These are phyloP conservation scores for Helichrysum umbraculigerum DNA, from an alignment of 129 eudicot genomes.

Conservation along the genomic window DNA sequence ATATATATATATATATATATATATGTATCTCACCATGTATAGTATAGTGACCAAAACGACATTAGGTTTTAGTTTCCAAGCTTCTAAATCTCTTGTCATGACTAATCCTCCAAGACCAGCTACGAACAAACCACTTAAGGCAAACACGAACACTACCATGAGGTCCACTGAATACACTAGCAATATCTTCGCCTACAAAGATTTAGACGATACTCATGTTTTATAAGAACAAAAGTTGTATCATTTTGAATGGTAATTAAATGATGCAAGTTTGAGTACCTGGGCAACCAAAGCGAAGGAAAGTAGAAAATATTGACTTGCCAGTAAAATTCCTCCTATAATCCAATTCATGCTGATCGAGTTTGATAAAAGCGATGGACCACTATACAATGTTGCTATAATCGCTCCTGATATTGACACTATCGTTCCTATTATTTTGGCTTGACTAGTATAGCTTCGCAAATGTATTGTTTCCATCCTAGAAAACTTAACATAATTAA, in stretches of 20 bases:
- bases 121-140: conserved; percentile 24
- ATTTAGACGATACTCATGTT: neutral
- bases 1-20: no score
- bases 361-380: conserved; percentile 30
- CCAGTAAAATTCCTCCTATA: conserved; percentile 36
- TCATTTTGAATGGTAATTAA: neutral
- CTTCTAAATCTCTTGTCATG: conserved; percentile 24
- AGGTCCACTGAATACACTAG: conserved; percentile 34
- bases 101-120: conserved; percentile 31
- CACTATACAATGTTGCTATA: conserved; percentile 35
- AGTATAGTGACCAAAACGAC: conserved; percentile 21
- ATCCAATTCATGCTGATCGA: conserved; percentile 27
- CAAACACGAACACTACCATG: conserved; percentile 30
- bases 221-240: neutral
- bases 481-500: neutral
- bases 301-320: conserved; percentile 26
- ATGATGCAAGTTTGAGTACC: conserved; percentile 19
- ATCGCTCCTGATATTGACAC: conserved; percentile 43
- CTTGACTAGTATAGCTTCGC: conserved; percentile 29
- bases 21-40: conserved; percentile 25
- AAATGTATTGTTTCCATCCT: conserved; percentile 41
- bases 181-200: conserved; percentile 34
- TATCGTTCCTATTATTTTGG: conserved; percentile 42
- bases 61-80: conserved; percentile 32
- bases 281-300: conserved; percentile 36